Conservation (phyloP, 2,329 filamentous ascomycete genomes). For the Seiridium cupressi region DNA sequence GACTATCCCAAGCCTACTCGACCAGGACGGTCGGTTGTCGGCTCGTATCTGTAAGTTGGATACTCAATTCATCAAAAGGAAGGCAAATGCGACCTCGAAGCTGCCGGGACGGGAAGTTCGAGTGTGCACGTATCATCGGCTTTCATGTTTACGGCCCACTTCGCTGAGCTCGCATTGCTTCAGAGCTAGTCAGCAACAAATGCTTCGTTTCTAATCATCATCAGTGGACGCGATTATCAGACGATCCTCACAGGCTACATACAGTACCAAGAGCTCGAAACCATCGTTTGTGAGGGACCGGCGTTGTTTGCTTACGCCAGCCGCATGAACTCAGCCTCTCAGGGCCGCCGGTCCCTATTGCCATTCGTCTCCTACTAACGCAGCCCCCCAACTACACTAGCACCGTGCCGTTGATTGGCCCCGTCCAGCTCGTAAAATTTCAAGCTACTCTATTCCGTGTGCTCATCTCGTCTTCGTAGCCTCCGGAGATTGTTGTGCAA, state of each 20-base stretch:
- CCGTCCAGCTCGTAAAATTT: neutral
- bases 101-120: constrained; percentile 7
- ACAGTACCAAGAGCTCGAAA: no score
- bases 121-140: constrained; percentile 1
- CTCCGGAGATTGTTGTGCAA: no score
- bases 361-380: neutral
- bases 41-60: neutral
- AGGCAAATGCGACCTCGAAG: neutral
- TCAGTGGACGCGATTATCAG: neutral
- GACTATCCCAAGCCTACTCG: no score
- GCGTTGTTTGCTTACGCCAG: constrained; percentile 1
- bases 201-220: neutral
- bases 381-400: neutral
- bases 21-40: neutral
- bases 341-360: neutral
- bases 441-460: no score
- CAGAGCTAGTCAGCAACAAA: neutral
- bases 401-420: neutral
- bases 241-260: neutral
- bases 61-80: neutral
- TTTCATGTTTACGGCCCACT: neutral
- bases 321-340: neutral
- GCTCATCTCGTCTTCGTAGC: no score
- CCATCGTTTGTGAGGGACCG: no score
- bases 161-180: neutral